A percentile compares a stretch with the other conserved stretches of the same genome.
Conservation (phyloP, 169 alveolate species). For the Babesia divergens region DNA sequence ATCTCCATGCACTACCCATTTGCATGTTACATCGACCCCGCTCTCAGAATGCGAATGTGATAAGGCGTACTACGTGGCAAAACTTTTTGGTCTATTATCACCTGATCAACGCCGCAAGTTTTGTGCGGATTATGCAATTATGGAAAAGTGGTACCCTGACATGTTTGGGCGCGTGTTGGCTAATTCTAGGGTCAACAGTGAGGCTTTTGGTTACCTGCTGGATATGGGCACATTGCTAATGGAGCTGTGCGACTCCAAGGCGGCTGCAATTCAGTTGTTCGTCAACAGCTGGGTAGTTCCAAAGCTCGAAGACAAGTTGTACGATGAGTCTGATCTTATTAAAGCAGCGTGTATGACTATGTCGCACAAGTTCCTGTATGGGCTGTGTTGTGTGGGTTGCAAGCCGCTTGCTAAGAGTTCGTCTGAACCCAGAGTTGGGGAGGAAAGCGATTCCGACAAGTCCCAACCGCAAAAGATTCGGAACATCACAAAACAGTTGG, state of each 20-base stretch:
- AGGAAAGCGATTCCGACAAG: not conserved
- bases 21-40: too few relatives aligned
- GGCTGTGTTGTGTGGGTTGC: conserved; percentile 11
- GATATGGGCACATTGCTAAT: not conserved
- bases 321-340: not conserved
- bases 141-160: conserved; percentile 5
- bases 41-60: too few relatives aligned
- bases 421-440: not conserved
- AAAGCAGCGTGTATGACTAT: not conserved
- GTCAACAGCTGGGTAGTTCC: conserved; percentile 38
- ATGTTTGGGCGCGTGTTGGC: conserved; percentile 9
- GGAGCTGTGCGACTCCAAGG: conserved; percentile 4
- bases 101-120: not conserved
- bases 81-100: not conserved
- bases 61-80: not conserved
- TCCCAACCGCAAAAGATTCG: not conserved
- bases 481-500: not conserved
- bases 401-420: too few relatives aligned
- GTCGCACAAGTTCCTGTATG: not conserved
- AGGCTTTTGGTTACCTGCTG: not conserved
- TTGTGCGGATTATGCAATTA: not conserved
- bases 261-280: conserved; percentile 21
- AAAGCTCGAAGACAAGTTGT: not conserved
- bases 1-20: too few relatives aligned
- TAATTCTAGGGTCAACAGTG: not conserved